A percentile compares a stretch with the other conserved stretches of the same genome.
phyloP scores from a whole-genome alignment of 2,329 filamentous ascomycete genomes.

The Aspergillus pseudoviridinutans region DNA sequence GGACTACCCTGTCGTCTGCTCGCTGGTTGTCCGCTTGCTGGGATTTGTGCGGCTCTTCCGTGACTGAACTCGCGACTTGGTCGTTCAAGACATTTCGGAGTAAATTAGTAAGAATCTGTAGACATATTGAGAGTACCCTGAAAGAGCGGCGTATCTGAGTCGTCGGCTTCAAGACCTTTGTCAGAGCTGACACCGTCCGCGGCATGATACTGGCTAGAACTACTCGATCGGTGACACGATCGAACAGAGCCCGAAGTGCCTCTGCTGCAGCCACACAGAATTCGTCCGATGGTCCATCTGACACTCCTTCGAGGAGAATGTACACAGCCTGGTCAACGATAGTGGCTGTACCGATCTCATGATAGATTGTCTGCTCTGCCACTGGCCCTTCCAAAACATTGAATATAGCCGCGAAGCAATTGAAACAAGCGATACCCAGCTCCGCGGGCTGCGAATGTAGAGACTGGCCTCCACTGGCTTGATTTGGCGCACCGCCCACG shows the following conservation, averaged over 20 bases:
- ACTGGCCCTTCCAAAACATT: constrained; percentile 50
- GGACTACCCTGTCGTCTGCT: constrained; percentile 35
- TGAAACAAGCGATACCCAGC: constrained; percentile 66
- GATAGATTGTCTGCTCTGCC: constrained; percentile 42
- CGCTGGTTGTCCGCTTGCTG: constrained; percentile 28
- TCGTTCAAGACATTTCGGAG: constrained; percentile 48
- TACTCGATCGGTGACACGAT: constrained; percentile 65
- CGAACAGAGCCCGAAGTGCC: constrained; percentile 60
- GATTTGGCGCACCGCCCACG: constrained; percentile 66
- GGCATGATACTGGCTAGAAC: constrained; percentile 82
- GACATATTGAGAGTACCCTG: constrained; percentile 59
- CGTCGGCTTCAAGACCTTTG: constrained; percentile 68
- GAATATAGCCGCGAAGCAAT: constrained; percentile 65
- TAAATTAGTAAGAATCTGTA: constrained; percentile 54
- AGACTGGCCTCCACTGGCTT: constrained; percentile 29
- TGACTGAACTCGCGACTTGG: constrained; percentile 19
- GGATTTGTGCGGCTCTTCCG: constrained; percentile 18
- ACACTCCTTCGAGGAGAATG: constrained; percentile 70
- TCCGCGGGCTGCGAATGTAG: constrained; percentile 59
- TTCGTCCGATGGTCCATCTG: constrained; percentile 59
- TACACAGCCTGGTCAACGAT: constrained; percentile 79
- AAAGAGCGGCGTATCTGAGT: constrained; percentile 57
- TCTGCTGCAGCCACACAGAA: constrained; percentile 68
- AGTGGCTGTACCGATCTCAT: constrained; percentile 61
- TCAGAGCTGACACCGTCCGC: constrained; percentile 76